phyloP scores from a whole-genome alignment of 768 basidiomycete species.

The Mycena pura region DNA sequence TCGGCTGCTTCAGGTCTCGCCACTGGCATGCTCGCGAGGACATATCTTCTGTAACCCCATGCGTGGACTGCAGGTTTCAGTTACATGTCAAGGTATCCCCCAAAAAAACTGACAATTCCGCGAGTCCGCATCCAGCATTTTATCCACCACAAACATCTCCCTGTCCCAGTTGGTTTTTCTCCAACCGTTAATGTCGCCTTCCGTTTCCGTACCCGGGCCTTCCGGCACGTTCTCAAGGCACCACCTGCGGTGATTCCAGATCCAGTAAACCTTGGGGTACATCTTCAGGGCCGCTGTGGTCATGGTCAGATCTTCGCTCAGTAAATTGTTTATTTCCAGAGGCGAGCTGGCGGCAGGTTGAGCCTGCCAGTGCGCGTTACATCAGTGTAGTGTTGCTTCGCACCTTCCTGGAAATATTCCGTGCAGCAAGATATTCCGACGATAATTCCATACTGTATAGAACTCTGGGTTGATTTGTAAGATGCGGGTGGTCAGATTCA shows the following conservation, averaged over 20 bases:
- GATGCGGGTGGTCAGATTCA: constrained; percentile 77
- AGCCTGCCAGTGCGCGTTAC: constrained; percentile 1
- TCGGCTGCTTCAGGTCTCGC: constrained; percentile 68
- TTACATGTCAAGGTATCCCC: background rate
- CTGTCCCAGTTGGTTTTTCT: constrained; percentile 80
- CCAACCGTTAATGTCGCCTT: constrained; percentile 68
- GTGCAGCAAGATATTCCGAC: constrained; percentile 76
- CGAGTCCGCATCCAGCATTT: constrained; percentile 89
- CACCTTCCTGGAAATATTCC: constrained; percentile 77
- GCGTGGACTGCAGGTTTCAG: constrained; percentile 71
- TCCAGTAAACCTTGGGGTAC: constrained; percentile 97
- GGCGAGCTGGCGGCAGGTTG: constrained; percentile 53
- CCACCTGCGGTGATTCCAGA: constrained; percentile 98
- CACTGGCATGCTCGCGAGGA: constrained; percentile 73
- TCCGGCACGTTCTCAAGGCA: constrained; percentile 87
- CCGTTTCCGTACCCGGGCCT: constrained; percentile 59
- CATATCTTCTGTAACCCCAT: constrained; percentile 93
- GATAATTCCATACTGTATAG: constrained; percentile 96
- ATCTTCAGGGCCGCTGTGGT: constrained; percentile 82
- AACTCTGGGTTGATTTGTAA: constrained; percentile 93
- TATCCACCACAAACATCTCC: constrained; percentile 89
- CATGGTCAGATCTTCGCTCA: constrained; percentile 78
- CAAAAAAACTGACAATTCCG: constrained; percentile 78
- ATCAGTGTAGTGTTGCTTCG: constrained; percentile 13
- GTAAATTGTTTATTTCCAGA: constrained; percentile 64